phyloP scores from a whole-genome alignment of 192 early-diverging fungal species.

The Globomyces pollinis-pini region DNA sequence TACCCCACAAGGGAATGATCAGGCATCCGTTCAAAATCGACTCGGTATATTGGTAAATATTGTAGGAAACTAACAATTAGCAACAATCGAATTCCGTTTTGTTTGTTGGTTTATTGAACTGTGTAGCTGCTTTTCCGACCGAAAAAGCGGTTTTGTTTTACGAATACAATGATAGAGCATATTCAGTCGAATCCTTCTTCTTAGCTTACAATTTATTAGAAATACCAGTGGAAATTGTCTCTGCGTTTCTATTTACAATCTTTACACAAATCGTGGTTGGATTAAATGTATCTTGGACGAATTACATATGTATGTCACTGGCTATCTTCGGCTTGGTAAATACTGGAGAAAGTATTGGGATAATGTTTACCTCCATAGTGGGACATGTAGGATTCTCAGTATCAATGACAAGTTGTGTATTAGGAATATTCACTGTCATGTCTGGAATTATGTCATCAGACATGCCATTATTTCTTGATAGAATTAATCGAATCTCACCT shows the following conservation, averaged over 20 bases:
- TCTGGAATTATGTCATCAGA: slow-evolving; percentile 24
- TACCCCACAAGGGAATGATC: slow-evolving; percentile 15
- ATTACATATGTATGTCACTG: slow-evolving; percentile 18
- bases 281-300: slow-evolving; percentile 16
- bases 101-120: slow-evolving; percentile 39
- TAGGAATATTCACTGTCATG: slow-evolving; percentile 20
- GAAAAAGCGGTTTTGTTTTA: slow-evolving; percentile 25
- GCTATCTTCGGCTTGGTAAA: slow-evolving; percentile 20
- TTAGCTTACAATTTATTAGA: slow-evolving; percentile 15
- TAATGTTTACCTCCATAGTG: slow-evolving; percentile 36
- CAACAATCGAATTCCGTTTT: slow-evolving; percentile 31
- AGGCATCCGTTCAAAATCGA: slow-evolving; percentile 52
- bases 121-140: slow-evolving; percentile 30
- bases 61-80: slow-evolving; percentile 30
- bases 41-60: slow-evolving; percentile 37
- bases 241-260: slow-evolving; percentile 18
- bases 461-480: slow-evolving; percentile 25
- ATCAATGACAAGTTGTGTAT: slow-evolving; percentile 29
- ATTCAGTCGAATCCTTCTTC: slow-evolving; percentile 30
- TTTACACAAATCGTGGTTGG: slow-evolving; percentile 15
- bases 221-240: slow-evolving; percentile 16
- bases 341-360: slow-evolving; percentile 39
- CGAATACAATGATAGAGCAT: slow-evolving; percentile 32
- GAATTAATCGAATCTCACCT: slow-evolving; percentile 30
- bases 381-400: slow-evolving; percentile 35